Base-by-base conservation (phyloP, 2,329 filamentous ascomycete species). In the Curvularia eragrostidis region DNA sequence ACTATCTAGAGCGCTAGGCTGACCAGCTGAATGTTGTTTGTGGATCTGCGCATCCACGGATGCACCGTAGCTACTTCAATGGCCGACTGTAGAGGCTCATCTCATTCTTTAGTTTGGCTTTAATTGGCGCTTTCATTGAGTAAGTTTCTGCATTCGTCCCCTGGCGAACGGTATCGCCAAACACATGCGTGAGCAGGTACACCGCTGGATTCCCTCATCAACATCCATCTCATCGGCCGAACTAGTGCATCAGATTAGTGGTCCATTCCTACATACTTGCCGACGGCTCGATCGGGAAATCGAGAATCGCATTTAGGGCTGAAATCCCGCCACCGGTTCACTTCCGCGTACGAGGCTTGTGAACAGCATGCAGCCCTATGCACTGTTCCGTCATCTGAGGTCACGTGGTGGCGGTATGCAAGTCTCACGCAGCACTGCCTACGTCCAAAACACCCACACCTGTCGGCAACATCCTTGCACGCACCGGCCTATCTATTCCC, bases 331-430 rank as follows among this genome's bases (percentile, higher is more conserved):
- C 56, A 57, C 43, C 51, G 51, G 57, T 52, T 56, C 53, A 48
- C 61, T 48, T 59, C 49, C 54, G 52, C 58, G 48, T 52, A 47
- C 59, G 64, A 64, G 67, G 71, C 71, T 75, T 61, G 64, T 66
- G 49, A 38, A 56, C 46, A 50, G 64, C 61, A 58, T 75, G 72
- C 72, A 75, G 71, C 72, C 71, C 68, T 74, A 74, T 71, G 71
- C 70, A 63, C 54, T 23, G 53, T 65, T 69, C 71, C 68, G 70
- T 62, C 64, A 67, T 55, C 56, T 59, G 54, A 57, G 43, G 54
- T 63, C 69, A 73, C 70, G 70, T 70, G 67, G 69, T 58, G 50
- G 56, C 57, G 56, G 55, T 61, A 63, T 61, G 59, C 54, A 66
- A 66, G 67, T 72, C 68, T 71, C 61, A 74, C 66, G 54, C 66